Base-by-base conservation (phyloP, 2,329 filamentous ascomycete species). In the Chaetoscypha palmicola region DNA sequence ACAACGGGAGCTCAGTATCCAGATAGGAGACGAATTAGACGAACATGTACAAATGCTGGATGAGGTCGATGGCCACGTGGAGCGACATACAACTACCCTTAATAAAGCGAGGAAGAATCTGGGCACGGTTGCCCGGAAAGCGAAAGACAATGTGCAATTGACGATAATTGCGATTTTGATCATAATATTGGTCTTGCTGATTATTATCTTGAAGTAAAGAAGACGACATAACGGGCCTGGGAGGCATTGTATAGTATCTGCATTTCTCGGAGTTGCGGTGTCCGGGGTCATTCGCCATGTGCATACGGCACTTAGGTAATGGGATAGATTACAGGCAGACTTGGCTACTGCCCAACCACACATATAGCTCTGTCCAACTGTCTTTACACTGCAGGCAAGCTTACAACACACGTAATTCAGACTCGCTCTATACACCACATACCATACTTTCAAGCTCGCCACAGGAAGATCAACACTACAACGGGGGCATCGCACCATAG, bases 1-100 rank as follows among this genome's bases (percentile, higher is more conserved):
- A 30, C 92, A 97, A 69, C 75, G 94, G 38, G 87, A 97, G 68
- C 72, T 98, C 49, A 90, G 84, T 61, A 94, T 96, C 69, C 87
- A 92, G 68, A 97, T 98, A 58, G 91, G 92, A 22, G 86, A 96
- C 63, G 92, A 98, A 71, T 73, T 98, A 26, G 92, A 97, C 57
- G 83, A 81, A 55, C 92, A 98, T 59, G 85, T 94, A 28, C 74
- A 83, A 55, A 72, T 98, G 71, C 72, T 98, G 22, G 91, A 96
- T 62, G 91, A 95, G 58, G 80, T 94, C 34, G 92, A 97, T 60
- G 76, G 76, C 34, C 76, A 83, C 16, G 85, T 90, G 5, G 89
- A 95, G 62, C 71, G 90, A 46, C 90, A 97, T 66, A 77, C 83
- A 62, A 72, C 71, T 20, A 79, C 86, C 38, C 70, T 98, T 40